Evolutionary conservation across 257 asterid species (phyloP).

Genomic region (Avicennia marina): DNA sequence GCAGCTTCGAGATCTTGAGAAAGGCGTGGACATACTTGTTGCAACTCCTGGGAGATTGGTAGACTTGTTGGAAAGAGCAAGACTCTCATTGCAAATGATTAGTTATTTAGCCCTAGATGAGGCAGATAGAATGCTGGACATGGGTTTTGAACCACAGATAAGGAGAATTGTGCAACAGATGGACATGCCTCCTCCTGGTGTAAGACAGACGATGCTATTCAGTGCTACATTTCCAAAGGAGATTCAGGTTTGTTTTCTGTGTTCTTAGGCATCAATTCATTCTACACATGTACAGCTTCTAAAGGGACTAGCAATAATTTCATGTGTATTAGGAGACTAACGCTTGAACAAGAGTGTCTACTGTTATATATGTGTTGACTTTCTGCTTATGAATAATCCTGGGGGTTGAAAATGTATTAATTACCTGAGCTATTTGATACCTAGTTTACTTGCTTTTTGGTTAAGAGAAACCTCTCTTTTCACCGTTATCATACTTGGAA

Average conservation of each 20-base stretch:
- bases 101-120: constrained; percentile 88
- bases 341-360: background rate
- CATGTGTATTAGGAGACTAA: background rate
- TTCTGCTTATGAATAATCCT: background rate
- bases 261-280: constrained; percentile 8
- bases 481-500: no score
- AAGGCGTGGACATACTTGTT: constrained; percentile 92
- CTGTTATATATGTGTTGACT: background rate
- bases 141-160: constrained; percentile 99
- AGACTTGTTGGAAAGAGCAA: constrained; percentile 92
- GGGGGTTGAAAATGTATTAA: background rate
- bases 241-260: constrained; percentile 69
- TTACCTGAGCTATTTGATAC: background rate
- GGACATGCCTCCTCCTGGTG: constrained; percentile 98
- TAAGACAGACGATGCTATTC: constrained; percentile 86
- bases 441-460: background rate
- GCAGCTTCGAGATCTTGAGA: constrained; percentile 92
- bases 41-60: constrained; percentile 96
- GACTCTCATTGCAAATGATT: constrained; percentile 82
- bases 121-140: constrained; percentile 97
- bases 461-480: background rate
- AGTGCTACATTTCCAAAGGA: constrained; percentile 97
- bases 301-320: background rate
- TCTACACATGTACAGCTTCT: background rate
- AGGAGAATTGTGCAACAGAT: constrained; percentile 94